Base-by-base conservation (phyloP, 208 protist genomes). In the Crithidia acanthocephali region DNA sequence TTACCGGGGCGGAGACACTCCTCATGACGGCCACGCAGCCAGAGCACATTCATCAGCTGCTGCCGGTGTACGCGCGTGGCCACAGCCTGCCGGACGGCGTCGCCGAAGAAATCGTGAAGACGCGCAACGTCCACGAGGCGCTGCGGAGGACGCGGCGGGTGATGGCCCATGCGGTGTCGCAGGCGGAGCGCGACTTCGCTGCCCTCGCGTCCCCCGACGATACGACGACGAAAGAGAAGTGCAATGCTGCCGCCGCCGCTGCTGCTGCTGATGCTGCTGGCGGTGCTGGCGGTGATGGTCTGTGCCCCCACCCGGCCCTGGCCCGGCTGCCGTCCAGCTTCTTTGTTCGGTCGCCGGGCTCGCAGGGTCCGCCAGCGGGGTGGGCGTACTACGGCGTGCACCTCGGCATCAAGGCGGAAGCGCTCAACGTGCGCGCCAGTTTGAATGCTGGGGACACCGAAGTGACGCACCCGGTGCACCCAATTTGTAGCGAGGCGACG, bases 341-440 rank as follows among this genome's bases (percentile, higher is more conserved):
- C 40, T 90, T 86, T 60, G 69, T 84, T 33, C 84, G 85, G 40
- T 73, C 72, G 16, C 57, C 67, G n/a, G 83, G 76, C 28, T 76
- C 70, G 15, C 68, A 51, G 20, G 88, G 88, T 20, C 86, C 88
- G 5, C 88, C 88, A 42, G 58, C 71, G 8, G 84, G 85, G 15
- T 95, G 83, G 84, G 27, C 40, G 2, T 92, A 95, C 76, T 64
- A 85, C 65, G 81, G 82, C 72, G 65, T 92, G 13, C 83, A 91
- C 64, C 70, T 95, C 22, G 90, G 90, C 52, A 47, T 88, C 35
- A 77, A 85, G 37, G 76, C 89, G 13, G 77, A 84, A 50, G 79
- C 76, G 18, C 63, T 91, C 72, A 79, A 78, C 44, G 86, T 84
- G 51, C 86, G 89, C 25, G 87, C 85, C 78, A 76, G 72, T 69